Base-by-base conservation (phyloP, 179 eudicot species). In the Silene noctiflora region DNA sequence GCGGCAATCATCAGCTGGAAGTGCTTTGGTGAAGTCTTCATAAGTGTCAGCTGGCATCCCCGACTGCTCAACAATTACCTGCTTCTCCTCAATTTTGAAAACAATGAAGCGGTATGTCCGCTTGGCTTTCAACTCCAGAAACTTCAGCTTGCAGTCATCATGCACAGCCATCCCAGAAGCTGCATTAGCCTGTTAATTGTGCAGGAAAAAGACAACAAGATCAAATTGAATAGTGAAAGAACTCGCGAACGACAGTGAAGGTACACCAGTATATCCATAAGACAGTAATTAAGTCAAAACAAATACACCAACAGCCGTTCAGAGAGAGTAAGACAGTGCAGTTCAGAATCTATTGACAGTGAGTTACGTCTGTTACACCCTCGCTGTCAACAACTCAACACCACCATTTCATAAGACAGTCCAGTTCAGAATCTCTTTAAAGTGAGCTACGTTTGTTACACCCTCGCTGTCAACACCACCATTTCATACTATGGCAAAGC, bases 161-260 rank as follows among this genome's bases (percentile, higher is more conserved):
- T 87, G 88, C 77, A 89, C 93, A 71, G 93, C 93, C 89, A 89
- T 89, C 55, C 93, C 93, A 22, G 93, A 89, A 22, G 87, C 88
- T 75, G 93, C 91, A 59, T 89, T 89, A 76, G 93, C 89, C 93
- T 89, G 80, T 25, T 46, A 33, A 71, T 60, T 13, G 68, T 35
- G 35, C 25, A 39, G 5, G 67, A 60, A 16, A 13, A 39, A 60
- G 56, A 59, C 6, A 29, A 25, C 27, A 58, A 11, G 69, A 14
- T 25, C 31, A n/a, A 6, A 0, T 20, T 55, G 7, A 6, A 61
- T 16, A 56, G 67, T 7, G 33, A 67, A 61, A 61, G 66, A 22
- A 12, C 56, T 48, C n/a, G 6, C 6, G 48, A 0, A 42, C 48
- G 13, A 42, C 48, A 42, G 48, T 42, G 48, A 42, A 10, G 48